Evolutionary conservation across 2,329 filamentous ascomycete genomes (phyloP).

Genomic region (Alternaria sp.): DNA sequence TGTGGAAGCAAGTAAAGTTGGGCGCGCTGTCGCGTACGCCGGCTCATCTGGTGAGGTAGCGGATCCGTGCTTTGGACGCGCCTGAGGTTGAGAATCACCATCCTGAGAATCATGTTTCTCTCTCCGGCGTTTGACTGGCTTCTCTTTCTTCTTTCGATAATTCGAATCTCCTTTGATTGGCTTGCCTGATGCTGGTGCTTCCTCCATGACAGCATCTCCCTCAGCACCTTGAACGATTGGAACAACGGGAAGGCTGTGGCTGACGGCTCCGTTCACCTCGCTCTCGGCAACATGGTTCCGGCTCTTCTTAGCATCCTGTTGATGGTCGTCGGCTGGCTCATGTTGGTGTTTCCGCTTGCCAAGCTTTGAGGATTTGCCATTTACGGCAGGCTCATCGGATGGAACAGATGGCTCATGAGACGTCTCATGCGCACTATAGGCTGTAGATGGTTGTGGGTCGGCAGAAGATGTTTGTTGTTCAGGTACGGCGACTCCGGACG

Average conservation of each 20-base stretch:
- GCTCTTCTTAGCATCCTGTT: conserved; percentile 38
- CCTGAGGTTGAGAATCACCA: conserved; percentile 13
- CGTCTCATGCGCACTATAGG: conserved; percentile 13
- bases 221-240: conserved; percentile 19
- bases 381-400: conserved; percentile 30
- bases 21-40: conserved; percentile 16
- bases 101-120: conserved; percentile 15
- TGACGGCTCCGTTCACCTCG: conserved; percentile 7
- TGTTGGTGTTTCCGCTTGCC: conserved; percentile 49
- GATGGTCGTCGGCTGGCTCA: conserved; percentile 35
- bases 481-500: conserved; percentile 42
- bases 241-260: neutral
- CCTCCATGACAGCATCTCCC: conserved; percentile 10
- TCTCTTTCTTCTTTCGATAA: conserved; percentile 46
- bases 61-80: conserved; percentile 14
- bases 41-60: conserved; percentile 35
- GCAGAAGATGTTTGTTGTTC: conserved; percentile 23
- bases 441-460: conserved; percentile 16
- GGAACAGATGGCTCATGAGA: conserved; percentile 17
- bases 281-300: conserved; percentile 22
- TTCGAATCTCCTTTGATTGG: conserved; percentile 45
- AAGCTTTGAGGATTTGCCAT: conserved; percentile 41
- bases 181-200: conserved; percentile 17
- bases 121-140: conserved; percentile 28
- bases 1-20: conserved; percentile 43